These are phyloP conservation scores for Polyplosphaeria fusca DNA, from an alignment of 495 filamentous ascomycete species.

Conservation along the genomic window DNA sequence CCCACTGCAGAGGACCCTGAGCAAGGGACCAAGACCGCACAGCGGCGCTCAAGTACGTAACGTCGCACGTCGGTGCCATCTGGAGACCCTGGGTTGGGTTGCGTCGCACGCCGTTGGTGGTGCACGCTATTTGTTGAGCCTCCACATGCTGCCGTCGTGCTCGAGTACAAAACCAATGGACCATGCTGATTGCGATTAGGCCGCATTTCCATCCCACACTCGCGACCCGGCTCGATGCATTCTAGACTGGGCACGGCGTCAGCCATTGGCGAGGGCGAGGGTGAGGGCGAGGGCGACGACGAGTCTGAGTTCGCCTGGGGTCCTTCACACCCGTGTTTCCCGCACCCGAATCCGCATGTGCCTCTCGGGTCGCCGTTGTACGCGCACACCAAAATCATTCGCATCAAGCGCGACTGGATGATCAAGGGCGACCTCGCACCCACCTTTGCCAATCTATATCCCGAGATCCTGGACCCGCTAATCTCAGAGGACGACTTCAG, in stretches of 20 bases:
- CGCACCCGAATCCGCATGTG: constrained; percentile 90
- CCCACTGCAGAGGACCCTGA: constrained; percentile 26
- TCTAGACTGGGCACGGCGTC: constrained; percentile 13
- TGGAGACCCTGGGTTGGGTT: too few relatives aligned
- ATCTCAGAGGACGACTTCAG: constrained; percentile 80
- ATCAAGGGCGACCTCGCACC: constrained; percentile 85
- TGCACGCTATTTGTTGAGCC: too few relatives aligned
- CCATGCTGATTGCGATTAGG: background rate
- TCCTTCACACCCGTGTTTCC: constrained; percentile 84
- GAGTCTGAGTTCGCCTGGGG: constrained; percentile 67
- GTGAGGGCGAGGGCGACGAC: constrained; percentile 45
- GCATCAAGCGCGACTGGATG: constrained; percentile 88
- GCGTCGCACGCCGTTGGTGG: too few relatives aligned
- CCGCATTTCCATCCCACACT: constrained; percentile 33
- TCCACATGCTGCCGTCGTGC: constrained; percentile 8
- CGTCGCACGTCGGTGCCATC: too few relatives aligned
- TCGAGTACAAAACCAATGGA: background rate
- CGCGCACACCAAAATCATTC: constrained; percentile 78
- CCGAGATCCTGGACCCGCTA: constrained; percentile 86
- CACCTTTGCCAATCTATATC: constrained; percentile 89
- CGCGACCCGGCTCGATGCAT: constrained; percentile 25
- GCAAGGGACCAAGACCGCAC: too few relatives aligned
- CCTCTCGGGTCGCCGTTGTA: constrained; percentile 71
- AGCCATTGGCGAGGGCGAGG: constrained; percentile 48
- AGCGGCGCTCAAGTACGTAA: too few relatives aligned